phyloP scores from a whole-genome alignment of 1,284 basidiomycete species.

The Rhodofomes roseus region DNA sequence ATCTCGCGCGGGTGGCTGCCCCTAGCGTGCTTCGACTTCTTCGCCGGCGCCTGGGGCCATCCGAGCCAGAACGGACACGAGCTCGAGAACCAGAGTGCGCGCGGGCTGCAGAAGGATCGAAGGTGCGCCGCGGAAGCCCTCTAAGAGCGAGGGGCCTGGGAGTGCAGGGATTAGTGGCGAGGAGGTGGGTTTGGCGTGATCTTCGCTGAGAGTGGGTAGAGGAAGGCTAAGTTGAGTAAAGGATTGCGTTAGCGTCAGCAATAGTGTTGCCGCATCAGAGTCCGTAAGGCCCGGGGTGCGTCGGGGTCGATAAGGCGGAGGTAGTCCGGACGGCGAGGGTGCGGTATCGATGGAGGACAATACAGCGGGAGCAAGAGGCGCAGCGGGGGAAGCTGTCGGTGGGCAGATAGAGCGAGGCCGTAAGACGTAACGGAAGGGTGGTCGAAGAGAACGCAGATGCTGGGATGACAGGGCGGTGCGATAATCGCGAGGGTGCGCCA shows the following conservation, averaged over 20 bases:
- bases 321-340: neutral
- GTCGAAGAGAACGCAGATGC: neutral
- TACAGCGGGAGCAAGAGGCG: neutral
- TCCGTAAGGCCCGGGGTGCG: conserved; percentile 1
- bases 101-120: neutral
- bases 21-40: neutral
- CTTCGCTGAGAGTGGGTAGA: neutral
- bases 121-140: neutral
- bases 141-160: no score
- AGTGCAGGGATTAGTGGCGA: neutral
- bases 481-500: neutral
- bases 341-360: conserved; percentile 1
- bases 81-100: neutral
- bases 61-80: no score
- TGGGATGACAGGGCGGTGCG: neutral
- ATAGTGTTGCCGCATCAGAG: neutral
- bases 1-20: neutral
- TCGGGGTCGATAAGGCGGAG: conserved; percentile 1
- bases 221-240: neutral
- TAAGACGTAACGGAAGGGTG: neutral
- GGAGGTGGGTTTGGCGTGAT: conserved; percentile 1
- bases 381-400: neutral
- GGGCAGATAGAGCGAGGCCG: neutral
- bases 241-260: neutral
- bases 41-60: neutral